Percentiles rank a stretch among this genome's conserved stretches.
Evolutionary conservation across 352 stramenopile species (phyloP).

Genomic region (Globisporangium viniferum): DNA sequence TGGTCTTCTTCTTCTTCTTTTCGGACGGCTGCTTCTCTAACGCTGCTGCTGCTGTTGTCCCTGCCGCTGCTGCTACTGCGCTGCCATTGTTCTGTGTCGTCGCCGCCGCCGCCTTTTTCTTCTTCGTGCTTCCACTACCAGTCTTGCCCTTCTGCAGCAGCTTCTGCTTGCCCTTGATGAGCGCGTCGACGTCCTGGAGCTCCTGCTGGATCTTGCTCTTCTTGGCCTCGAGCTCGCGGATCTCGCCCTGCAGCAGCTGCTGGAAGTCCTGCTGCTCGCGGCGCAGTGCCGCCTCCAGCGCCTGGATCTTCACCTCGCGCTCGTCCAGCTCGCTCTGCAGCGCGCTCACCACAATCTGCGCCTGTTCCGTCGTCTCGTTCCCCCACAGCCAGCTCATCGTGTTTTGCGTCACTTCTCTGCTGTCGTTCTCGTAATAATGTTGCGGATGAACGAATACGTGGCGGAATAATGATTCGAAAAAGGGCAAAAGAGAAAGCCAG

Average conservation of each 20-base stretch:
- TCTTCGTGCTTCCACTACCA: conserved; percentile 24
- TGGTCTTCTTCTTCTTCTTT: conserved; percentile 21
- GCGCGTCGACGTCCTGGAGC: conserved; percentile 20
- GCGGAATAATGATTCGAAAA: neutral
- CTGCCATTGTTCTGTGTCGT: conserved; percentile 19
- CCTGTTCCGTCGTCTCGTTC: conserved; percentile 84
- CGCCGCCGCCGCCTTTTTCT: conserved; percentile 42
- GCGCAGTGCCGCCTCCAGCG: conserved; percentile 66
- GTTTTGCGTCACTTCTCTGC: neutral
- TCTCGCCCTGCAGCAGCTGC: conserved; percentile 53
- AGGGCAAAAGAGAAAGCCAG: neutral
- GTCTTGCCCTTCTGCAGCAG: conserved; percentile 51
- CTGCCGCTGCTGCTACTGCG: conserved; percentile 7
- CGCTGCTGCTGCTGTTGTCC: conserved; percentile 8
- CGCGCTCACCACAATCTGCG: conserved; percentile 79
- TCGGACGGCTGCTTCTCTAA: conserved; percentile 37
- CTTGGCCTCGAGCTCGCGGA: conserved; percentile 62
- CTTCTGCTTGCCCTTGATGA: conserved; percentile 66
- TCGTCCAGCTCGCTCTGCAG: conserved; percentile 80
- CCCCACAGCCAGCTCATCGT: conserved; percentile 81
- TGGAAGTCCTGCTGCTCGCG: conserved; percentile 75
- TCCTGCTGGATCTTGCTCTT: conserved; percentile 27
- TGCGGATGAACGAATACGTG: neutral
- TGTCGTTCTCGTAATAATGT: neutral
- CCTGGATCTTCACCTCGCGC: conserved; percentile 77